phyloP scores from a whole-genome alignment of 192 early-diverging fungal genomes.

The Spizellomyces sp. region DNA sequence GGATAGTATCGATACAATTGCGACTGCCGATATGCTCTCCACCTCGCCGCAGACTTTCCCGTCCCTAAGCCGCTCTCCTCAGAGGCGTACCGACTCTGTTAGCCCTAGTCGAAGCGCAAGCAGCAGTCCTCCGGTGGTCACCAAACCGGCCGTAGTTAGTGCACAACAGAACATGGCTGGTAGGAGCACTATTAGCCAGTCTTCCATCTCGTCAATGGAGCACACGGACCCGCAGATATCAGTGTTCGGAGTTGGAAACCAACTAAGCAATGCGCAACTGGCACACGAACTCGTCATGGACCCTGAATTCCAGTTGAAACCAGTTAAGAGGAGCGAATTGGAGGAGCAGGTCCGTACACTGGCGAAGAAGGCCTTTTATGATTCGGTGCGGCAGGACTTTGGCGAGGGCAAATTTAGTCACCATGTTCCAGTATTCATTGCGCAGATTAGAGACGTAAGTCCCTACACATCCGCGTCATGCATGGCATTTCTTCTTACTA shows the following conservation, averaged over 20 bases:
- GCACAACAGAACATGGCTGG: background rate
- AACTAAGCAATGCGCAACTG: conserved; percentile 65
- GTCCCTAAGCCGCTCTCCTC: conserved; percentile 13
- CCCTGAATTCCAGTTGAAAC: conserved; percentile 67
- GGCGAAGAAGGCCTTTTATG: conserved; percentile 74
- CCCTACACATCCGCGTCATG: no score
- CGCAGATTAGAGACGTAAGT: conserved; percentile 61
- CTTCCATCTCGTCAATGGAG: conserved; percentile 1
- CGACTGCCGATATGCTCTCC: conserved; percentile 23
- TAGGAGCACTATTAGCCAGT: background rate
- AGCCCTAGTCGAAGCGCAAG: conserved; percentile 12
- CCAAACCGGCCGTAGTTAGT: background rate
- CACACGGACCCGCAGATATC: conserved; percentile 41
- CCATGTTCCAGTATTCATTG: conserved; percentile 56
- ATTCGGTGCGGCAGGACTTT: conserved; percentile 64
- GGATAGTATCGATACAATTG: background rate
- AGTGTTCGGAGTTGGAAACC: conserved; percentile 42
- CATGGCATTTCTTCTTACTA: background rate
- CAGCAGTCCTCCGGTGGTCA: background rate
- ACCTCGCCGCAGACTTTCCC: conserved; percentile 49
- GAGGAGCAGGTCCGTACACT: conserved; percentile 60
- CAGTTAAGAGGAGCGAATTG: conserved; percentile 40
- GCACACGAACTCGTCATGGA: conserved; percentile 79
- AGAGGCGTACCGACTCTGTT: conserved; percentile 32
- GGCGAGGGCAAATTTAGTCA: conserved; percentile 43